These are phyloP conservation scores for Eutrema salsugineum DNA, from an alignment of 441 rosid species.

Conservation along the genomic window DNA sequence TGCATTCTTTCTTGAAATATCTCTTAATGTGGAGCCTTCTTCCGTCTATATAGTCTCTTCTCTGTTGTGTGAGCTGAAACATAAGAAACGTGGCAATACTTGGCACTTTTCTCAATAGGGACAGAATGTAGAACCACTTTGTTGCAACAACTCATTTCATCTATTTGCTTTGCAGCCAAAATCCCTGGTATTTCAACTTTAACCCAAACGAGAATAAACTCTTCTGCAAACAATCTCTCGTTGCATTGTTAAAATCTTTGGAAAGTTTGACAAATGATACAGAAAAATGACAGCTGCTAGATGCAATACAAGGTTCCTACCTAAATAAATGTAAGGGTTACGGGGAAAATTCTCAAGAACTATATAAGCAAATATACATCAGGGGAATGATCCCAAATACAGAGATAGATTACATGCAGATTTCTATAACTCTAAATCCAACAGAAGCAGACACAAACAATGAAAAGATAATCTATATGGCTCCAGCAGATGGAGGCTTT, in stretches of 20 bases:
- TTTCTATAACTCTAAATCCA: constrained; percentile 3
- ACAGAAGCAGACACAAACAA: neutral
- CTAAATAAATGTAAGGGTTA: constrained; percentile 1
- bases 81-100: too few relatives aligned
- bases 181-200: too few relatives aligned
- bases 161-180: too few relatives aligned
- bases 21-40: too few relatives aligned
- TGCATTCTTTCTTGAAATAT: too few relatives aligned
- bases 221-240: too few relatives aligned
- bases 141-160: too few relatives aligned
- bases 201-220: too few relatives aligned
- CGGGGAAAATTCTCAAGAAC: neutral
- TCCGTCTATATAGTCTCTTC: too few relatives aligned
- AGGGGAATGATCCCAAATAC: constrained; percentile 25
- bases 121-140: too few relatives aligned
- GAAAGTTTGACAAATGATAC: constrained; percentile 8
- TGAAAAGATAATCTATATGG: constrained; percentile 14
- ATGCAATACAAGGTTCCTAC: constrained; percentile 3
- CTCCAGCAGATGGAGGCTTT: constrained; percentile 43
- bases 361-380: constrained; percentile 13
- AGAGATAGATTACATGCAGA: constrained; percentile 19
- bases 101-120: too few relatives aligned
- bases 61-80: too few relatives aligned
- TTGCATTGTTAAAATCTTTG: neutral
- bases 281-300: neutral